Conservation (phyloP, 2,329 filamentous ascomycete genomes). For the Colletotrichum siamense region DNA sequence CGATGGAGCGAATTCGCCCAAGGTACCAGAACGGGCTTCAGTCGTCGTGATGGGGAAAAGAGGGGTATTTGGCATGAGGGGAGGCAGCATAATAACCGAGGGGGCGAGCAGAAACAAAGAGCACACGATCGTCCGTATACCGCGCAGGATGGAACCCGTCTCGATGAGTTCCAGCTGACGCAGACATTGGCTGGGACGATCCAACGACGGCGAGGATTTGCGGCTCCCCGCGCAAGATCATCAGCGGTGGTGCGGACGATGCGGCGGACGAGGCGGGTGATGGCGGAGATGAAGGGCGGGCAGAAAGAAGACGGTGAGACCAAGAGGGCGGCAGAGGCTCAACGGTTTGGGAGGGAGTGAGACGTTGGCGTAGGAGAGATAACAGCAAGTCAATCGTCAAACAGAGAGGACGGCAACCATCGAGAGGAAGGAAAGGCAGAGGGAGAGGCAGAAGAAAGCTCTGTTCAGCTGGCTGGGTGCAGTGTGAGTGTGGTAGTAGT, state of each 20-base stretch:
- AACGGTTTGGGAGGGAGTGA: not conserved
- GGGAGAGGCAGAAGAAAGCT: not conserved
- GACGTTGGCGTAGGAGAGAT: not conserved
- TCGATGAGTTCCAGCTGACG: not conserved
- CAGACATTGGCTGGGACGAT: not conserved
- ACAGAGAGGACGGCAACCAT: not conserved
- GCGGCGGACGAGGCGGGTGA: not conserved
- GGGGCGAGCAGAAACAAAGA: not conserved
- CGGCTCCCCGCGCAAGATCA: not conserved
- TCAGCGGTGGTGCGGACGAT: not conserved
- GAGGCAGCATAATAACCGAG: conserved; percentile 15
- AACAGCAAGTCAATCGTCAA: not conserved
- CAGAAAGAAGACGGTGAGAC: not conserved
- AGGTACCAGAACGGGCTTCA: not conserved
- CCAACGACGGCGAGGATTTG: not conserved
- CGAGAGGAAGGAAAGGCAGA: not conserved
- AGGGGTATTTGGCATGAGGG: conserved; percentile 5
- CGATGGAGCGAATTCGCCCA: not conserved
- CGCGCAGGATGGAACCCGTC: not conserved
- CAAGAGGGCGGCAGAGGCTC: not conserved
- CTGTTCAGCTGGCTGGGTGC: not conserved
- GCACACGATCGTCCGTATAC: not conserved
- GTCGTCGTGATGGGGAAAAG: not conserved
- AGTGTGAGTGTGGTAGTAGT: not conserved
- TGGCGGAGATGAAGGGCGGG: not conserved